Conservation (phyloP, 805 yeast species). For the Kuraishia hungarica region DNA sequence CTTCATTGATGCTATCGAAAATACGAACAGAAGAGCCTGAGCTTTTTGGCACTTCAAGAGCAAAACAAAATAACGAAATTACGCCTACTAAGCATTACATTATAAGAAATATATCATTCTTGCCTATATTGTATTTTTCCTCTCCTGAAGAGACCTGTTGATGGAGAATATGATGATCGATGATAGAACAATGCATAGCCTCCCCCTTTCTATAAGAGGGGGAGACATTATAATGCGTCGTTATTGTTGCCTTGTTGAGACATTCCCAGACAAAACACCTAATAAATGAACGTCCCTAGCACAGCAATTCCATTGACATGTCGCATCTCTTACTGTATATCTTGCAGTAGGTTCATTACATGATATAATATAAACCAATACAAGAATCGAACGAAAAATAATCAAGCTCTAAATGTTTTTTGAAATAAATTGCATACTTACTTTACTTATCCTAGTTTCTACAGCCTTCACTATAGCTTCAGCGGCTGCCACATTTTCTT, state of each 20-base stretch:
- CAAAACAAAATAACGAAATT: neutral
- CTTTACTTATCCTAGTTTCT: conserved; percentile 61
- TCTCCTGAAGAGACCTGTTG: neutral
- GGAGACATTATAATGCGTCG: neutral
- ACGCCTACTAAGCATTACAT: neutral
- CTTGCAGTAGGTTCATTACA: neutral
- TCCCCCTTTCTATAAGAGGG: too few species aligned
- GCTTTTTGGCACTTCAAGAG: neutral
- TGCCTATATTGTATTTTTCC: neutral
- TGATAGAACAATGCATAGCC: neutral
- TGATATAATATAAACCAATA: neutral
- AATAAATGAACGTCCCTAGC: neutral
- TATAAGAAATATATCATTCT: neutral
- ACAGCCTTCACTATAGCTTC: conserved; percentile 70
- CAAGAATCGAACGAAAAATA: neutral
- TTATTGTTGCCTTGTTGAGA: neutral
- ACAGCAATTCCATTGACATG: neutral
- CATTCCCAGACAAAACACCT: neutral
- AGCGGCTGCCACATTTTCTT: conserved; percentile 73
- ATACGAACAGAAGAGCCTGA: neutral
- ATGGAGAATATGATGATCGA: neutral
- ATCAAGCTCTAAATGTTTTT: neutral
- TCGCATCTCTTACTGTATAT: neutral
- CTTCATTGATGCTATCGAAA: neutral
- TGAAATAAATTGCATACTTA: conserved; percentile 13